Evolutionary conservation across 1,284 basidiomycete genomes (phyloP), one percentile per base, ranked within the genome.

Genomic region (Phellopilus nigrolimitatus): DNA sequence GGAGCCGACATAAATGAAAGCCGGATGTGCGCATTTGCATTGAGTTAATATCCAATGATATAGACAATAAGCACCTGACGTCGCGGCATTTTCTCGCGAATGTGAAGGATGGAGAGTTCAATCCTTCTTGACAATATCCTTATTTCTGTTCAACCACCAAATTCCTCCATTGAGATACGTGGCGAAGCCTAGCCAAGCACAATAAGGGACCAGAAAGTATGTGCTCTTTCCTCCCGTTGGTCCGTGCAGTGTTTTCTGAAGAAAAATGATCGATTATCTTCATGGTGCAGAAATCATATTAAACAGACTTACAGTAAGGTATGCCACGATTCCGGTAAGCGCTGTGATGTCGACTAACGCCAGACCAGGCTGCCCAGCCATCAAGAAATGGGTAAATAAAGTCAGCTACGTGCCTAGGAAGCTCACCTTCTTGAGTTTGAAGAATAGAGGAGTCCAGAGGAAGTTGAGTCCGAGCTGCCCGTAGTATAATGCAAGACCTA

Each of bases 371-470:
- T 83, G 61, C 7, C 17, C 27, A 39, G 13, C n/a, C n/a, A n/a
- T n/a, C n/a, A n/a, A n/a, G n/a, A n/a, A 21, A 15, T n/a, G n/a
- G n/a, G n/a, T n/a, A n/a, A n/a, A n/a, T n/a, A n/a, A n/a, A n/a
- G 30, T 39, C 7, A n/a, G 12, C 38, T 34, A 31, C 19, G 13
- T 10, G 27, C 52, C 39, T 3, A 15, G n/a, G 7, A 5, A n/a
- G n/a, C 66, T 27, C 54, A 72, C 79, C 66, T 71, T 64, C 57
- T 74, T 75, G 33, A 70, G 63, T 12, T 76, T 77, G 59, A 90
- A 90, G 73, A 88, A 88, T 33, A 89, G 65, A 3, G 87, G 84
- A 17, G 78, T 79, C 87, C 87, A 91, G 24, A 76, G 57, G 49
- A 79, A 67, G 69, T 89, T 90, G 39, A 89, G 65, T 0, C 69